Conservation (phyloP, 2,329 filamentous ascomycete genomes). For the Stachybotrys echinatus region DNA sequence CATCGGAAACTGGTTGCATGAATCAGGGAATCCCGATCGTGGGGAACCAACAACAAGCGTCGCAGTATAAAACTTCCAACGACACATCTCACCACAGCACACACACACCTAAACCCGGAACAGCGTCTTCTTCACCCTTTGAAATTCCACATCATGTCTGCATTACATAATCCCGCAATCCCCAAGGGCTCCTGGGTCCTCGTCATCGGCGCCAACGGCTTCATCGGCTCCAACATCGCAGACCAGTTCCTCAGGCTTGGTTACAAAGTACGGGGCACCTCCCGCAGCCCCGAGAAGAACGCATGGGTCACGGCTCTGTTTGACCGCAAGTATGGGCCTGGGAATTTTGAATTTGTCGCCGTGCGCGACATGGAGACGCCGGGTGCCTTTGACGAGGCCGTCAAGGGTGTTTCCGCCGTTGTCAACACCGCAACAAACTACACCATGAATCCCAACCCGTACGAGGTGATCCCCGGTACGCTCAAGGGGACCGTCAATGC, state of each 20-base stretch:
- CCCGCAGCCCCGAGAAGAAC: slow-evolving; percentile 15
- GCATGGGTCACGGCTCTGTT: slow-evolving; percentile 19
- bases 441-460: slow-evolving; percentile 20
- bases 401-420: slow-evolving; percentile 22
- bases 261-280: slow-evolving; percentile 27
- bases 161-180: neutral
- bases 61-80: neutral
- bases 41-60: neutral
- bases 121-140: neutral
- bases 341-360: slow-evolving; percentile 22
- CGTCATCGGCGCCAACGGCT: slow-evolving; percentile 29
- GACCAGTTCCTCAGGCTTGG: slow-evolving; percentile 23
- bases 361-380: slow-evolving; percentile 24
- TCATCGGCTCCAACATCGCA: slow-evolving; percentile 23
- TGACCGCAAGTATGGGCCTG: slow-evolving; percentile 20
- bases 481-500: slow-evolving; percentile 17
- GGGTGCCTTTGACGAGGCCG: slow-evolving; percentile 18
- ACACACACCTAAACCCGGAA: neutral
- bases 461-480: slow-evolving; percentile 25
- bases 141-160: neutral
- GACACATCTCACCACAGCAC: neutral
- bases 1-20: neutral
- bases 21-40: neutral
- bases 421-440: slow-evolving; percentile 29
- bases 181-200: slow-evolving; percentile 2